phyloP scores from a whole-genome alignment of 345 rosid genomes.

The Gynandropsis gynandra region DNA sequence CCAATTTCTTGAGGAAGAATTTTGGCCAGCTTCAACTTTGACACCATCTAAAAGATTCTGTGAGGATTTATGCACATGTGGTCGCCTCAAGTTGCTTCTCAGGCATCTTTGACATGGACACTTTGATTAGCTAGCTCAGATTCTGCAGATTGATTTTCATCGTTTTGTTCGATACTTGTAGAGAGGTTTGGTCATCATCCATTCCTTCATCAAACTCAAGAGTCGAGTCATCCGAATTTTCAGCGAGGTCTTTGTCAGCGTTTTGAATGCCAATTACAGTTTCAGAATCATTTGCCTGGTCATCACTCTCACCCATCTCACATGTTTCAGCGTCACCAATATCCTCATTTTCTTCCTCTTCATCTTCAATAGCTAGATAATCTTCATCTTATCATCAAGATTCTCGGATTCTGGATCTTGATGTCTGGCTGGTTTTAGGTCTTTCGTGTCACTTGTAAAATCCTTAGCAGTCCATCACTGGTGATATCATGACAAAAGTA shows the following conservation, averaged over 20 bases:
- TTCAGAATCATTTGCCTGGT: constrained; percentile 73
- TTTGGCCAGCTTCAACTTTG: constrained; percentile 42
- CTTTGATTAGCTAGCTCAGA: constrained; percentile 46
- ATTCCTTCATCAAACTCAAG: constrained; percentile 79
- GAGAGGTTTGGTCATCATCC: constrained; percentile 59
- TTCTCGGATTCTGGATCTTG: constrained; percentile 49
- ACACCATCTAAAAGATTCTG: constrained; percentile 50
- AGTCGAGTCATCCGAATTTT: constrained; percentile 74
- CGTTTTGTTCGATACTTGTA: constrained; percentile 41
- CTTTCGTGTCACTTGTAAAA: constrained; percentile 83
- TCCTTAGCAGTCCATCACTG: constrained; percentile 64
- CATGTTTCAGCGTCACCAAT: constrained; percentile 56
- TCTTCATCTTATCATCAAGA: constrained; percentile 64
- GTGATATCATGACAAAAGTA: constrained; percentile 69
- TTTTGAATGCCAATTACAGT: constrained; percentile 42
- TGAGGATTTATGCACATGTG: constrained; percentile 58
- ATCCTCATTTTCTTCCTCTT: constrained; percentile 74
- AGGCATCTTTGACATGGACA: constrained; percentile 54
- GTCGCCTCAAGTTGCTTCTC: constrained; percentile 55
- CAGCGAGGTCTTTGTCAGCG: constrained; percentile 36
- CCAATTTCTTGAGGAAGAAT: constrained; percentile 51
- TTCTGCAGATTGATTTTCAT: constrained; percentile 44
- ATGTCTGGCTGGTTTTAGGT: constrained; percentile 84
- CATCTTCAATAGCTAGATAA: constrained; percentile 80
- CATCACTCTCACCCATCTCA: constrained; percentile 69